Percentiles rank a stretch among this genome's conserved stretches.
These are phyloP conservation scores for Didymella segeticola DNA, from an alignment of 2,329 filamentous ascomycete genomes.

Conservation along the genomic window DNA sequence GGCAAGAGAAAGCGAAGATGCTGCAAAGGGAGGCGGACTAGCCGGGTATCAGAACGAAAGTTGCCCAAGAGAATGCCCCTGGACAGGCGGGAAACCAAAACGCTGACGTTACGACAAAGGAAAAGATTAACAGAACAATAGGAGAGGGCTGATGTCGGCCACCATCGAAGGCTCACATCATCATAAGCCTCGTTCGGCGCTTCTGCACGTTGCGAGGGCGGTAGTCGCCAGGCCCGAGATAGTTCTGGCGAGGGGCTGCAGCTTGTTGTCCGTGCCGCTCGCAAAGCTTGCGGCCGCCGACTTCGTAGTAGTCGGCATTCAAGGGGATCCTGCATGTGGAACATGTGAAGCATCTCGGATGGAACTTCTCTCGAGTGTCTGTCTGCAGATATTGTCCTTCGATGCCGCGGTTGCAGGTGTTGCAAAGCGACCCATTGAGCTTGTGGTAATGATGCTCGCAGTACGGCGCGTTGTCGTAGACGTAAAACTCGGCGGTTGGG, in stretches of 20 bases:
- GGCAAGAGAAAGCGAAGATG: conserved; percentile 9
- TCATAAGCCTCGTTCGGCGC: conserved; percentile 59
- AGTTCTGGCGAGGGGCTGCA: conserved; percentile 49
- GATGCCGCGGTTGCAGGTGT: conserved; percentile 80
- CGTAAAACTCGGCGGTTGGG: conserved; percentile 88
- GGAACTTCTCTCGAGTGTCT: conserved; percentile 77
- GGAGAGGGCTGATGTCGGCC: background rate
- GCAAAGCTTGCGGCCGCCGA: conserved; percentile 80
- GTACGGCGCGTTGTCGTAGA: conserved; percentile 84
- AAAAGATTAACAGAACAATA: background rate
- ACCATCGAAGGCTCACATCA: conserved; percentile 50
- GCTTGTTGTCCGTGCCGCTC: conserved; percentile 79
- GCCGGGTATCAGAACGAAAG: conserved; percentile 32
- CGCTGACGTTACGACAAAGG: conserved; percentile 1
- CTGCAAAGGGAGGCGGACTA: conserved; percentile 26
- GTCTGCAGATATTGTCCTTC: conserved; percentile 95
- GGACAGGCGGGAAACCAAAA: conserved; percentile 4
- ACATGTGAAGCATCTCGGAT: conserved; percentile 86
- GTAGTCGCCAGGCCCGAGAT: conserved; percentile 47
- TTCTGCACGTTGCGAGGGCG: conserved; percentile 53
- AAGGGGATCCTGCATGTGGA: conserved; percentile 76
- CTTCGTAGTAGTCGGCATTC: conserved; percentile 88
- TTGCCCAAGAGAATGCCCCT: conserved; percentile 23
- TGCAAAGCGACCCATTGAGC: conserved; percentile 86
- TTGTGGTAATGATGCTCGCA: conserved; percentile 93